Evolutionary conservation across 441 rosid genomes (phyloP), one percentile per base, ranked within the genome.

Genomic region (Mallotus repandus): DNA sequence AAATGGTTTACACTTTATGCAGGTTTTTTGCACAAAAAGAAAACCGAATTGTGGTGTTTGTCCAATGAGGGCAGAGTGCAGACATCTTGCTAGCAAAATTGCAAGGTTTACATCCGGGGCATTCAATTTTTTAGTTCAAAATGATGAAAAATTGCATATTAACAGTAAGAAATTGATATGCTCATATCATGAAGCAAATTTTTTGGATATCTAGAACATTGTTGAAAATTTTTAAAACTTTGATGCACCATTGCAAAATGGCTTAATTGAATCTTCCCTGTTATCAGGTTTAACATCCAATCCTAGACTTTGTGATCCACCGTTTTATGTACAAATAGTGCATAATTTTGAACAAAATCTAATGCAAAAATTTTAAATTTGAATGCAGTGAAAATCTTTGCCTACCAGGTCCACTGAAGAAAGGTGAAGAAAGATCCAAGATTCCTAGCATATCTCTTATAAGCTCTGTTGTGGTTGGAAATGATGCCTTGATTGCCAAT

Each of bases 61-160:
- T 76, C 98, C 98, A 1, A 80, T 93, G 88, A 88, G 78, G 52
- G 87, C 86, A 48, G 88, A 89, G 3, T 93, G 97, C 83, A 88
- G 77, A 83, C 91, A 93, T 62, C 86, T 83, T 77, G 92, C 92
- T 2, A 89, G 91, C 81, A 86, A 89, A 73, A 76, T 76, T 84
- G 87, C 88, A 61, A 93, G 98, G 96, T 93, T 72, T 74, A 66
- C 43, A 29, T 15, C 9, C 8, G 38, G 62, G 9, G 18, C 35
- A 16, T 57, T 45, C 29, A 43, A 3, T 45, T 45, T 58, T 45
- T 18, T 53, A 11, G 29, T 50, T 15, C 15, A 49, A 5, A 22
- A n/a, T 53, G 48, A 3, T 67, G 32, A 57, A n/a, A 57, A 57
- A 56, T n/a, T 55, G 61, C 49, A 56, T 35, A 13, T 19, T 0